Evolutionary conservation across 2,329 filamentous ascomycete genomes (phyloP), one percentile per base, ranked within the genome.

Genomic region (Chalara sp.): DNA sequence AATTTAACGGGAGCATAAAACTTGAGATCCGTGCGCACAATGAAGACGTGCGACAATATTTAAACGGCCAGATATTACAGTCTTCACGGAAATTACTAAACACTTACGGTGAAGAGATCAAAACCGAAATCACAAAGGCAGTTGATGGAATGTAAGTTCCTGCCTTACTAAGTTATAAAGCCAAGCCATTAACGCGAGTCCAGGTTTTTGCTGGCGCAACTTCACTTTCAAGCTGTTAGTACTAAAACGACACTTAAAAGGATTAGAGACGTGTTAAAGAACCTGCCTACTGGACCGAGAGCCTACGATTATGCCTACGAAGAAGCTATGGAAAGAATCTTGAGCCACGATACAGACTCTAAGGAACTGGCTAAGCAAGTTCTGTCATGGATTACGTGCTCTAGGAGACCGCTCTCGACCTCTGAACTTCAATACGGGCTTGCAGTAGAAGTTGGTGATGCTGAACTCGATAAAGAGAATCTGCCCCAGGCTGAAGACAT

Each of bases 271-370:
- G n/a, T n/a, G n/a, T n/a, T n/a, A n/a, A n/a, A n/a, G n/a, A n/a
- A n/a, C n/a, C n/a, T n/a, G n/a, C n/a, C n/a, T n/a, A n/a, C n/a
- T n/a, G n/a, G n/a, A n/a, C n/a, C n/a, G n/a, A n/a, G n/a, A n/a
- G n/a, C n/a, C n/a, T n/a, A n/a, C n/a, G n/a, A n/a, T 7, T 63
- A 61, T 8, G 68, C 70, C 0, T 80, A 80, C 43, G 49, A 65
- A 0, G 53, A 69, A 0, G 67, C 69, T 0, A 71, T 78, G 61
- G 32, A 68, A 2, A 62, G 73, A 30, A 75, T 78, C 29, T 45
- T 67, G n/a, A 52, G 56, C 1, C 73, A 77, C 11, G 41, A 43
- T 29, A 6, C 11, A 43, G 41, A 43, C 21, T n/a, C 11, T 7
- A 43, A 6, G 11, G 21, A 43, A 13, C 21, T 43, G 33, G 74